Percentiles rank a stretch among this genome's conserved stretches.
Conservation (phyloP, 2,329 filamentous ascomycete genomes). For the Byssochlamys sp. region DNA sequence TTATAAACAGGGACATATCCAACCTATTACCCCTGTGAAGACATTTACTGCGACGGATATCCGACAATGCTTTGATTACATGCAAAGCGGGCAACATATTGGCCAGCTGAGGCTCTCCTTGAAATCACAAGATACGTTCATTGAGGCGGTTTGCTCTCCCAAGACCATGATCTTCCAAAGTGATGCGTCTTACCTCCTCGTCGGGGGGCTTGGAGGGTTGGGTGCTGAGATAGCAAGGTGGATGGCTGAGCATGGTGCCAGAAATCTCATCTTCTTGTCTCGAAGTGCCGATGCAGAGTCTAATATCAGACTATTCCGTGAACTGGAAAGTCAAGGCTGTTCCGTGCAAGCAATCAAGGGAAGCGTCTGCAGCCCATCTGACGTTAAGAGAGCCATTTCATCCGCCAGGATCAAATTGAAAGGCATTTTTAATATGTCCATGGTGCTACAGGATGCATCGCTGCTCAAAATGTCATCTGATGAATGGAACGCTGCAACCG, state of each 20-base stretch:
- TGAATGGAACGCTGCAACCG: conserved; percentile 28
- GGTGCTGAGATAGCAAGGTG: conserved; percentile 13
- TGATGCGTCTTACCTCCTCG: conserved; percentile 14
- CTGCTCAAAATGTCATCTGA: conserved; percentile 34
- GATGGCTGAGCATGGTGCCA: conserved; percentile 17
- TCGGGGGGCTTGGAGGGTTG: conserved; percentile 16
- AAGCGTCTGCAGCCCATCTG: conserved; percentile 13
- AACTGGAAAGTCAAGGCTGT: conserved; percentile 9
- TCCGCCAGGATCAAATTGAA: conserved; percentile 15
- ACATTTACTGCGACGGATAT: too few species aligned
- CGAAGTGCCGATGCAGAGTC: conserved; percentile 11
- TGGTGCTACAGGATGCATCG: conserved; percentile 21
- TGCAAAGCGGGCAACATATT: too few species aligned
- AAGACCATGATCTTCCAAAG: not conserved
- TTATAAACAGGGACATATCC: too few species aligned
- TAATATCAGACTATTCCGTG: conserved; percentile 9
- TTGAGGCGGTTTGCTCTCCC: too few species aligned
- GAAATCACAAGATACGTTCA: too few species aligned
- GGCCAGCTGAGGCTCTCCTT: too few species aligned
- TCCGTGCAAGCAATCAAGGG: conserved; percentile 11
- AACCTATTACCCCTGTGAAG: too few species aligned
- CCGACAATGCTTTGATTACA: too few species aligned
- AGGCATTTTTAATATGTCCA: conserved; percentile 24
- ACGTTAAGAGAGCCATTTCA: conserved; percentile 5
- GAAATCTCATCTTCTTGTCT: conserved; percentile 22